Conservation (phyloP, 345 rosid genomes). For the Brassica incana region DNA sequence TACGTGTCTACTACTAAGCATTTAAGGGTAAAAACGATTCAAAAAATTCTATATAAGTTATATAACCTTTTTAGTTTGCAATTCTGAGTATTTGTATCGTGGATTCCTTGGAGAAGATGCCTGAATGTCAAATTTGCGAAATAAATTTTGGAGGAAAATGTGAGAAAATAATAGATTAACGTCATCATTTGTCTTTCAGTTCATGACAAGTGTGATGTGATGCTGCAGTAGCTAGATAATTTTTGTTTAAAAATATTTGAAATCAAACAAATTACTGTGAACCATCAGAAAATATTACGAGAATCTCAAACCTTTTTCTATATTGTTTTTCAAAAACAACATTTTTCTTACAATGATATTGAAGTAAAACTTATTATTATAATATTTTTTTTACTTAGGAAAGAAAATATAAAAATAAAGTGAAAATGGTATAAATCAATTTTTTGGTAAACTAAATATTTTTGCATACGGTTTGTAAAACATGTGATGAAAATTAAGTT, state of each 20-base stretch:
- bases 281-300: too few relatives aligned
- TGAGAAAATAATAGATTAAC: background rate
- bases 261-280: too few relatives aligned
- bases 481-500: too few relatives aligned
- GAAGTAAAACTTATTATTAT: too few relatives aligned
- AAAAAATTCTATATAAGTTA: background rate
- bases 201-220: background rate
- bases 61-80: background rate
- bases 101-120: background rate
- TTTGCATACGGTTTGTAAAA: too few relatives aligned
- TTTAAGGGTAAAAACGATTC: constrained; percentile 4
- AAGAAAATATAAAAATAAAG: too few relatives aligned
- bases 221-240: background rate
- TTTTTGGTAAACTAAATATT: background rate
- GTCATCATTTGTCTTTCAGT: background rate
- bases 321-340: too few relatives aligned
- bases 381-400: too few relatives aligned
- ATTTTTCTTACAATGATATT: too few relatives aligned
- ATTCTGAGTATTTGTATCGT: background rate
- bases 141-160: background rate
- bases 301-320: too few relatives aligned
- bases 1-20: background rate
- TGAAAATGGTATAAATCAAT: background rate
- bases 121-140: background rate
- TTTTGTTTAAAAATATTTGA: background rate